Evolutionary conservation across 73 alveolate species (phyloP).

Genomic region (Symbiodinium natans): DNA sequence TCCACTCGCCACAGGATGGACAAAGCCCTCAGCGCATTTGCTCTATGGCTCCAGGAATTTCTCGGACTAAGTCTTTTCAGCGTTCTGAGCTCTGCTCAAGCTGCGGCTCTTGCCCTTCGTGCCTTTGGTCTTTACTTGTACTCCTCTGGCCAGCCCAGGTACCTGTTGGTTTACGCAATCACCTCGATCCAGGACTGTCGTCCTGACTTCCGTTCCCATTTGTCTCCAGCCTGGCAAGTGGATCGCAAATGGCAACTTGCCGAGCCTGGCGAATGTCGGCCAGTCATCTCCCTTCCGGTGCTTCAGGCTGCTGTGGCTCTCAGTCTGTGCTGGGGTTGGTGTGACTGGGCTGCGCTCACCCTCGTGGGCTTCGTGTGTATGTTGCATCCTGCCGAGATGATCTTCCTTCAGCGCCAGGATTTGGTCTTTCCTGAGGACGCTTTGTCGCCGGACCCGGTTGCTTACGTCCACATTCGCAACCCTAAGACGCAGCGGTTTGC

Average conservation of each 20-base stretch:
- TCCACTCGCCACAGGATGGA: neutral
- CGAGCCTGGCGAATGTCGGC: slow-evolving; percentile 14
- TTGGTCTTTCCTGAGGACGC: neutral
- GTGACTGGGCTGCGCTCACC: neutral
- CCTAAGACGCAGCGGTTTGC: slow-evolving; percentile 21
- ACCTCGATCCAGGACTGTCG: neutral
- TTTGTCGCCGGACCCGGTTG: neutral
- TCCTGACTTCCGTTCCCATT: neutral
- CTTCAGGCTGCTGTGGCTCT: neutral
- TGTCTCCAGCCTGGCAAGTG: slow-evolving; percentile 19
- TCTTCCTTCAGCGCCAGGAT: neutral
- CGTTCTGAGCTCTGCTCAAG: neutral
- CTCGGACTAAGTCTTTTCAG: no score
- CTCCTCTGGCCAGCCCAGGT: neutral
- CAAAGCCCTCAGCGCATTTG: neutral
- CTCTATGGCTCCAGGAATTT: neutral
- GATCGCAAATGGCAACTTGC: slow-evolving; percentile 19
- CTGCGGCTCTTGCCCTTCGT: neutral
- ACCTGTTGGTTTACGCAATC: slow-evolving; percentile 11
- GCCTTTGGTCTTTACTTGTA: neutral
- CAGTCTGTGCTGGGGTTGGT: neutral
- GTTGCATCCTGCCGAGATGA: slow-evolving; percentile 14
- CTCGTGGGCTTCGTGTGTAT: neutral
- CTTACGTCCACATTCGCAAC: neutral
- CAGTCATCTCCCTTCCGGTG: neutral